Evolutionary conservation across 2,329 filamentous ascomycete species (phyloP).

Genomic region (Paracamarosporium sp.): DNA sequence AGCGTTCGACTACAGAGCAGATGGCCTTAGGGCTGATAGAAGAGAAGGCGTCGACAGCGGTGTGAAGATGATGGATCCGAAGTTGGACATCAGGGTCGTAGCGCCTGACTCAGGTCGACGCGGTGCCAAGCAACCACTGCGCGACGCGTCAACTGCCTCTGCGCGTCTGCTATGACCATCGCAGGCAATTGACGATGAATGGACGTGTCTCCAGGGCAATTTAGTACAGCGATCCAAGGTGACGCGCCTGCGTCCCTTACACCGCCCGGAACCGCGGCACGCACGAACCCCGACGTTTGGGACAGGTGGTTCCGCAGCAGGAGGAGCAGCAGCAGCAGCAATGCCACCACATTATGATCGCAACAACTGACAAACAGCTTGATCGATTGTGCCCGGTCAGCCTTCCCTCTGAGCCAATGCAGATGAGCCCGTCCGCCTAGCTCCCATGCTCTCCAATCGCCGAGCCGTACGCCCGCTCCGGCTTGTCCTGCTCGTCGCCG

Average conservation of each 20-base stretch:
- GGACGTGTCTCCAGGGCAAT: not conserved
- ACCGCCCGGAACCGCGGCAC: not conserved
- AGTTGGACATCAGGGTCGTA: no score
- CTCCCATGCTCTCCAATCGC: not conserved
- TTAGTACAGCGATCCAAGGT: not conserved
- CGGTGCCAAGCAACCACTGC: not conserved
- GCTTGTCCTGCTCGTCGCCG: slow-evolving; percentile 22
- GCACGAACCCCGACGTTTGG: not conserved
- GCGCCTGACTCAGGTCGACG: not conserved
- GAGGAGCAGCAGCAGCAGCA: not conserved
- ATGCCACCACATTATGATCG: not conserved
- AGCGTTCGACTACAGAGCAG: not conserved
- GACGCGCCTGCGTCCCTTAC: not conserved
- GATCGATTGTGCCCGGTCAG: not conserved
- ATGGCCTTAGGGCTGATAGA: not conserved
- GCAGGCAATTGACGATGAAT: not conserved
- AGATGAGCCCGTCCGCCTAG: slow-evolving; percentile 23
- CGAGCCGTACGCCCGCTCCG: slow-evolving; percentile 22
- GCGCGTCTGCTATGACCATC: not conserved
- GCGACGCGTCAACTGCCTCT: not conserved
- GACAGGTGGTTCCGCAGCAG: not conserved
- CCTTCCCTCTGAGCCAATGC: not conserved
- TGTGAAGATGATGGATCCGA: not conserved
- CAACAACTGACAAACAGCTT: not conserved
- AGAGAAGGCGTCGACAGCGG: not conserved